Percentiles rank a stretch among this genome's conserved stretches.
Evolutionary conservation across 106 monocot species (phyloP).

Genomic region (Apostasia shenzhenica): DNA sequence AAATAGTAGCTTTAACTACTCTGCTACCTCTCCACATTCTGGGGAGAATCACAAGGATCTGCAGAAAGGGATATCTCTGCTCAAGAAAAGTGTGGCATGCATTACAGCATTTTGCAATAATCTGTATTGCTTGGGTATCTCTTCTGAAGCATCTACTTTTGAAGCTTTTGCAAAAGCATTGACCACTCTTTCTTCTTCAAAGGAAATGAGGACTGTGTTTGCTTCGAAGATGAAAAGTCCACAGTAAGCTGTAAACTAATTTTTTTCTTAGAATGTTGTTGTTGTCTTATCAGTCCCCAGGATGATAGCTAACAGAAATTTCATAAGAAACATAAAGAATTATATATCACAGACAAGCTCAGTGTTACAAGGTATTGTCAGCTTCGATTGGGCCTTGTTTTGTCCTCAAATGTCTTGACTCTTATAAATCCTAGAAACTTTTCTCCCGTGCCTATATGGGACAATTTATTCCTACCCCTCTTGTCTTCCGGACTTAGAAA

Average conservation of each 20-base stretch:
- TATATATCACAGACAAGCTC: too few species aligned
- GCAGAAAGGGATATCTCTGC: constrained; percentile 87
- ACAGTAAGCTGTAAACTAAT: constrained; percentile 37
- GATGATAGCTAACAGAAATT: too few species aligned
- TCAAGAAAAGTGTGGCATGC: constrained; percentile 95
- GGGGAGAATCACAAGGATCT: constrained; percentile 69
- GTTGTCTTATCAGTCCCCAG: not conserved
- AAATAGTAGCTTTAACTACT: constrained; percentile 53
- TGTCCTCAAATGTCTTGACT: too few species aligned
- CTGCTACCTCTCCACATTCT: constrained; percentile 62
- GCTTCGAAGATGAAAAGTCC: constrained; percentile 49
- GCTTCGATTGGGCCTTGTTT: too few species aligned
- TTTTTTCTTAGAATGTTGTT: not conserved
- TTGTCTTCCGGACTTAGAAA: too few species aligned
- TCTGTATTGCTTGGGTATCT: constrained; percentile 65
- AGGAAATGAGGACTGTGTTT: constrained; percentile 43
- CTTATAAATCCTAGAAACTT: too few species aligned
- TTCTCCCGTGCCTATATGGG: too few species aligned
- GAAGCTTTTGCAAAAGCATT: constrained; percentile 84
- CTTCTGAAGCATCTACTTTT: constrained; percentile 82
- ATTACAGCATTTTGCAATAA: constrained; percentile 81
- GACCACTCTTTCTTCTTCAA: constrained; percentile 66
- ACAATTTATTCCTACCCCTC: too few species aligned
- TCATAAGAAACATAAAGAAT: too few species aligned
- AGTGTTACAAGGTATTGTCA: too few species aligned